phyloP scores from a whole-genome alignment of 192 early-diverging fungal species.

The Rhizophagus sp. region DNA sequence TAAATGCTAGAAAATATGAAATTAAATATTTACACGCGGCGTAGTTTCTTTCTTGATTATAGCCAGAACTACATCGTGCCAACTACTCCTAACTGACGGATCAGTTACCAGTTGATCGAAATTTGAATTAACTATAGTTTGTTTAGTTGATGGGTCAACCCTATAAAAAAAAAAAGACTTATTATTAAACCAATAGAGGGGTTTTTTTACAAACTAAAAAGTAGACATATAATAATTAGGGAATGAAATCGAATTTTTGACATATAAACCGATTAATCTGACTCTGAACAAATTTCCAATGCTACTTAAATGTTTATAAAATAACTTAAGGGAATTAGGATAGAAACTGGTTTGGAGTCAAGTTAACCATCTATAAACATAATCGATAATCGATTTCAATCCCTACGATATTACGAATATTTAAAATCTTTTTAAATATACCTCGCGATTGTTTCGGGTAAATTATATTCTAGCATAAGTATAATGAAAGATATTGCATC shows the following conservation, averaged over 20 bases:
- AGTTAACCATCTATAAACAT: no score
- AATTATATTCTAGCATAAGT: conserved; percentile 27
- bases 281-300: no score
- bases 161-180: background rate
- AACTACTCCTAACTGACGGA: conserved; percentile 11
- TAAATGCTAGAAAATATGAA: background rate
- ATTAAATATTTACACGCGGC: conserved; percentile 13
- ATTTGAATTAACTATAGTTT: background rate
- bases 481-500: conserved; percentile 27
- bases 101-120: conserved; percentile 14
- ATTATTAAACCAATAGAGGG: background rate
- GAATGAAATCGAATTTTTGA: no score
- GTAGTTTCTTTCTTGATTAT: conserved; percentile 27
- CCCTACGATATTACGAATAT: background rate
- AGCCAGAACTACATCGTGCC: conserved; percentile 30
- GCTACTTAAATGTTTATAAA: no score
- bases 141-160: background rate
- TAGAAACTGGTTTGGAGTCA: no score
- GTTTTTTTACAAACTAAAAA: no score
- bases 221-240: no score
- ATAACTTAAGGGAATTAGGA: no score
- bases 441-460: conserved; percentile 21
- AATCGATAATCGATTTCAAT: no score
- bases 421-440: background rate
- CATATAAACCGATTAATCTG: no score